These are phyloP conservation scores for Jatropha curcas DNA, from an alignment of 345 rosid species.

Conservation along the genomic window DNA sequence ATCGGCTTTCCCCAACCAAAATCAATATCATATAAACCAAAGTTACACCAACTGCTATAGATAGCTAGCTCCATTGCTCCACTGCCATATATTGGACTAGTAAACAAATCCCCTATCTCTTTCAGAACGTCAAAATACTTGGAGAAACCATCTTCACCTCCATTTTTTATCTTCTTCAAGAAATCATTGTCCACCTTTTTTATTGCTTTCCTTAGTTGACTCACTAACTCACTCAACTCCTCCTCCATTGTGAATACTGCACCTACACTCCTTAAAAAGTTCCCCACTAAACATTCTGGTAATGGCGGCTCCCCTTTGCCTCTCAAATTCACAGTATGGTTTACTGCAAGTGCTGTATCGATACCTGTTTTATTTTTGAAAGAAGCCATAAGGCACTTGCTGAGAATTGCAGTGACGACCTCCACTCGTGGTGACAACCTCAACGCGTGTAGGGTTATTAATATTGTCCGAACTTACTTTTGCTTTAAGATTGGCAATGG, in stretches of 20 bases:
- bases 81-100: too few relatives aligned
- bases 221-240: slow-evolving; percentile 7
- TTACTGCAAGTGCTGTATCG: slow-evolving; percentile 29
- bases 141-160: background rate
- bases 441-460: slow-evolving; percentile 45
- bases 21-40: slow-evolving; percentile 27
- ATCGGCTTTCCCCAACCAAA: slow-evolving; percentile 37
- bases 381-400: slow-evolving; percentile 34
- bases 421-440: slow-evolving; percentile 50
- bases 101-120: background rate
- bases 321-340: slow-evolving; percentile 37
- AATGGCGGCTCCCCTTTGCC: slow-evolving; percentile 22
- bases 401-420: slow-evolving; percentile 45
- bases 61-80: slow-evolving; percentile 9
- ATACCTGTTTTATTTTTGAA: slow-evolving; percentile 19
- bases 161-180: slow-evolving; percentile 11
- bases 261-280: slow-evolving; percentile 27
- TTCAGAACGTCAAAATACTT: background rate
- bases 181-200: slow-evolving; percentile 8
- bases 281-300: slow-evolving; percentile 40
- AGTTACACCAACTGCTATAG: slow-evolving; percentile 23
- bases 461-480: slow-evolving; percentile 18
- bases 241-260: background rate
- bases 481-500: slow-evolving; percentile 35
- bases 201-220: slow-evolving; percentile 10